Conservation (phyloP, 2,329 filamentous ascomycete genomes). For the Neofusicoccum sp. region DNA sequence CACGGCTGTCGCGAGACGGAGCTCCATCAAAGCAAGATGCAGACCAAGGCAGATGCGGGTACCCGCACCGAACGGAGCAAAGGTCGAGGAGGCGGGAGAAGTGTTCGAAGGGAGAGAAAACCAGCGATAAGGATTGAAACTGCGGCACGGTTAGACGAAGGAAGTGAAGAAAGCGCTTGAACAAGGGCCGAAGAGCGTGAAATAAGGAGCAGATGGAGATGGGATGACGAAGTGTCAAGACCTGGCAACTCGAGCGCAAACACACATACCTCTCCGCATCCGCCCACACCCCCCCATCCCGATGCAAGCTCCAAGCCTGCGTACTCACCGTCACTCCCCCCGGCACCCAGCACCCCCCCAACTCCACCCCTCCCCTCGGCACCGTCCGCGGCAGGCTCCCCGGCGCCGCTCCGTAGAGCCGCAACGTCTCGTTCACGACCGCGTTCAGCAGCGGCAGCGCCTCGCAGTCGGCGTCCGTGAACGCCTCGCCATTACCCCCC, state of each 20-base stretch:
- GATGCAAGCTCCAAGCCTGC: constrained; percentile 43
- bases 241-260: background rate
- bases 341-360: constrained; percentile 41
- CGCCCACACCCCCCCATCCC: constrained; percentile 27
- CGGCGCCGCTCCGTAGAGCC: constrained; percentile 41
- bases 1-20: constrained; percentile 54
- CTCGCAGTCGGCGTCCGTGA: constrained; percentile 32
- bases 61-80: constrained; percentile 71
- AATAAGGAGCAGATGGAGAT: too few relatives aligned
- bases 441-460: constrained; percentile 35
- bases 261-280: background rate
- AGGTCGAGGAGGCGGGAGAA: constrained; percentile 48
- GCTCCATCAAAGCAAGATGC: constrained; percentile 65
- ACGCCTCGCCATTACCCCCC: constrained; percentile 16
- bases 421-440: constrained; percentile 43
- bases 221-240: too few relatives aligned
- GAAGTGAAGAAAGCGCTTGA: too few relatives aligned
- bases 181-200: too few relatives aligned
- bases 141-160: constrained; percentile 17
- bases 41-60: constrained; percentile 70
- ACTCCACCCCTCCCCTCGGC: constrained; percentile 35
- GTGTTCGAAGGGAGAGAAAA: constrained; percentile 27
- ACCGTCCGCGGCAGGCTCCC: constrained; percentile 38
- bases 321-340: constrained; percentile 39
- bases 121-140: constrained; percentile 40